Percentiles rank a stretch among this genome's conserved stretches.
Evolutionary conservation across 2,329 filamentous ascomycete species (phyloP).

Genomic region (Penicillium sp.): DNA sequence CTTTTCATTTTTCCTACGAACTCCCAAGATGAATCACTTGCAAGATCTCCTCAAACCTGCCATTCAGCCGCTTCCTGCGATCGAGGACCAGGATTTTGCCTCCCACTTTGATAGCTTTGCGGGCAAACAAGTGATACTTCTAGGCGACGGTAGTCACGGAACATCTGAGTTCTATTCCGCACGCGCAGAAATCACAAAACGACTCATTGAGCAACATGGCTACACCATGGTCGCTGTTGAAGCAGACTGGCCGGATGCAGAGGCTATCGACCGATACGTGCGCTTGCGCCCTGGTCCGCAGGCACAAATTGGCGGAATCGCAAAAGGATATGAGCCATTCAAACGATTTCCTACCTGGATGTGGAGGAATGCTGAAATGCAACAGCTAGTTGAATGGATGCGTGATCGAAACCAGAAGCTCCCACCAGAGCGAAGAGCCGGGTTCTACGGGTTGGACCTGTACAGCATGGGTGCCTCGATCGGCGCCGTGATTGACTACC

Average conservation of each 20-base stretch:
- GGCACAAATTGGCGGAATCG: slow-evolving; percentile 29
- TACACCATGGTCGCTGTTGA: slow-evolving; percentile 54
- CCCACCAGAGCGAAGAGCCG: slow-evolving; percentile 33
- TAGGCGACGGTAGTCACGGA: slow-evolving; percentile 52
- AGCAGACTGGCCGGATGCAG: slow-evolving; percentile 56
- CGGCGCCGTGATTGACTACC: slow-evolving; percentile 49
- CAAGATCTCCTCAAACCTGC: slow-evolving; percentile 37
- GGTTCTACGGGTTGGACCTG: slow-evolving; percentile 55
- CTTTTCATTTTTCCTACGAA: neutral
- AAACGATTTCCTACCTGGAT: slow-evolving; percentile 56
- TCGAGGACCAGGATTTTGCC: slow-evolving; percentile 39
- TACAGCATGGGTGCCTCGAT: slow-evolving; percentile 52
- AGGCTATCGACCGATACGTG: slow-evolving; percentile 53
- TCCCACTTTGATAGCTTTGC: slow-evolving; percentile 44
- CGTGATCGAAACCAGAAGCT: slow-evolving; percentile 43
- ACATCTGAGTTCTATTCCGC: slow-evolving; percentile 57
- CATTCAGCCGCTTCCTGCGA: slow-evolving; percentile 38
- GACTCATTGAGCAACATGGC: slow-evolving; percentile 51
- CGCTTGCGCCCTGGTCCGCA: slow-evolving; percentile 45
- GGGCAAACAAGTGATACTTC: slow-evolving; percentile 43
- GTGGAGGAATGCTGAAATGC: slow-evolving; percentile 56
- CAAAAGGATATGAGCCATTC: slow-evolving; percentile 42
- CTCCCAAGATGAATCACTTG: slow-evolving; percentile 30
- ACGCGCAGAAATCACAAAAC: slow-evolving; percentile 53
- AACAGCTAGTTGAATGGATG: slow-evolving; percentile 54